Base-by-base conservation (phyloP, 768 basidiomycete genomes). In the Boletus sp. region DNA sequence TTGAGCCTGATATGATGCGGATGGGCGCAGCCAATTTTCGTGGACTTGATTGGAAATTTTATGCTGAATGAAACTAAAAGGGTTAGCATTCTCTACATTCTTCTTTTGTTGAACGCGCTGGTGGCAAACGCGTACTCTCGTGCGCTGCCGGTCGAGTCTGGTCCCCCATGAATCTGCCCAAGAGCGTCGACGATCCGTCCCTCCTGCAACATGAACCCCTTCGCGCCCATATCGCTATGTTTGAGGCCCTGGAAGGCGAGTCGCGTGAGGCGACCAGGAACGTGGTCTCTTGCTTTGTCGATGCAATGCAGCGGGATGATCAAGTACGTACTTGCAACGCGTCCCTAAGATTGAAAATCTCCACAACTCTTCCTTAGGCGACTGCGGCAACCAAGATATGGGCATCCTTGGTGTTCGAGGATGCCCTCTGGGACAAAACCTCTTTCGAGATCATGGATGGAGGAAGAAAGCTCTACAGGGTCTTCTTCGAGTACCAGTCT, bases 141-240 rank as follows among this genome's bases (percentile, higher is more conserved):
- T 17, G 27, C 29, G 37, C 34, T 32, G 35, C 41, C 27, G 21
- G 37, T 19, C 34, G 29, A 44, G 8, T 25, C 32, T 19, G 46
- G 21, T 32, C 25, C 9, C 5, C 46, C 25, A 67, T 67, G 65
- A 57, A 68, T 50, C 48, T 51, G 29, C 68, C 60, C 2, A 1
- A 15, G n/a, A 8, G 10, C 7, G 27, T 54, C 33, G n/a, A 63
- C 8, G 70, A 69, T 21, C 30, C 37, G 7, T 67, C 61, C 27
- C 59, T 70, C 53, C 21, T 61, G 23, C 1, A 55, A 4, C 50
- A 70, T 11, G 67, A 65, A 41, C 68, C 60, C 27, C 55, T 71
- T 30, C 7, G 44, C 32, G 40, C 1, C 25, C 8, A 39, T 43
- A 30, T 63, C 43, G 0, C 45, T 23, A 10, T 58, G n/a, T 6